A percentile compares a stretch with the other conserved stretches of the same genome.
phyloP scores from a whole-genome alignment of 805 yeast genomes.

The Tetrapisispora taiwanensis region DNA sequence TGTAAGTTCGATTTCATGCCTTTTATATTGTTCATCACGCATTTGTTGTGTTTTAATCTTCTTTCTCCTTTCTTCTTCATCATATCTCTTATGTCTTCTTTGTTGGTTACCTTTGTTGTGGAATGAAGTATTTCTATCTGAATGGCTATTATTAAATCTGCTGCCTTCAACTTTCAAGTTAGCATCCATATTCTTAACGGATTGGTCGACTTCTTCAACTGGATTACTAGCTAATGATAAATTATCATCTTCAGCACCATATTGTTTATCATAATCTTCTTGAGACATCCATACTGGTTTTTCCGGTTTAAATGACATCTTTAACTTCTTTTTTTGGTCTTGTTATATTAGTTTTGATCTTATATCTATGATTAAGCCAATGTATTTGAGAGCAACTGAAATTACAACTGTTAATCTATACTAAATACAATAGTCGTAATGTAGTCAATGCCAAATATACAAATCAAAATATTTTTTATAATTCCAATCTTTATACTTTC shows the following conservation, averaged over 20 bases:
- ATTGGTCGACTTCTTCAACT: too few species aligned
- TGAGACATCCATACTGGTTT: slow-evolving; percentile 32
- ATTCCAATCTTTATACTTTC: neutral
- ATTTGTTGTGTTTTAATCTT: slow-evolving; percentile 25
- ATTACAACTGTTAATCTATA: too few species aligned
- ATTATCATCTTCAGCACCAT: slow-evolving; percentile 1
- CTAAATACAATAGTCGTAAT: too few species aligned
- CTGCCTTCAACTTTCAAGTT: neutral
- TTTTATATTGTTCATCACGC: slow-evolving; percentile 28
- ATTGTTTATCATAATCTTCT: slow-evolving; percentile 28
- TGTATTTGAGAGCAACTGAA: too few species aligned
- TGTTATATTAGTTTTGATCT: too few species aligned
- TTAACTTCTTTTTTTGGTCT: neutral
- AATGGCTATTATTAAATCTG: neutral
- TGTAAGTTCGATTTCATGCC: slow-evolving; percentile 29
- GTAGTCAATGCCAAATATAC: too few species aligned
- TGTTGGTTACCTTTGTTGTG: neutral
- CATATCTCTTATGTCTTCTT: slow-evolving; percentile 21
- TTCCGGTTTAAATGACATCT: slow-evolving; percentile 17
- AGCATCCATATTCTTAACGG: too few species aligned
- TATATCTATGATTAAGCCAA: too few species aligned
- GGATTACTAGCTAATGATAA: too few species aligned
- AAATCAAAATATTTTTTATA: too few species aligned
- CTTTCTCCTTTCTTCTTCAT: slow-evolving; percentile 26
- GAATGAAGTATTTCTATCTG: neutral